Evolutionary conservation across 345 rosid genomes (phyloP).

Genomic region (Eucalyptus sideroxylon): DNA sequence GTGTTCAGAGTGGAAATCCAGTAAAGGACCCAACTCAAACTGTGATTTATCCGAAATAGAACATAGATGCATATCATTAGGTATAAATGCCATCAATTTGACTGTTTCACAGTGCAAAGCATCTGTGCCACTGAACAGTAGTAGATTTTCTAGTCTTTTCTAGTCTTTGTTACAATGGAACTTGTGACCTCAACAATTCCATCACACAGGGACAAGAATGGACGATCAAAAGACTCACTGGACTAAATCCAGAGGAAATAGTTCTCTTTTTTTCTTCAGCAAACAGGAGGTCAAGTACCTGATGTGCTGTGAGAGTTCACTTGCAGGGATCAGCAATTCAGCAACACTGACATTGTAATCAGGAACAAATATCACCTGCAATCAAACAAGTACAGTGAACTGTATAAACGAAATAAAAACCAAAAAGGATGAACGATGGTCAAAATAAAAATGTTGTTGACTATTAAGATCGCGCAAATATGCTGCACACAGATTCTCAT

Average conservation of each 20-base stretch:
- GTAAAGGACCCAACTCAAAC: neutral
- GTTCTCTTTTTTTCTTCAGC: neutral
- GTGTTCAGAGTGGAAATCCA: neutral
- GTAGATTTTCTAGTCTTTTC: neutral
- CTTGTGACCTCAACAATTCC: neutral
- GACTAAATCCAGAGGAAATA: neutral
- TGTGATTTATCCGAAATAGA: neutral
- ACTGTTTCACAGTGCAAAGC: neutral
- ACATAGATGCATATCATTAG: neutral
- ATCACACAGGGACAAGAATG: neutral
- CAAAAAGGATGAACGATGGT: neutral
- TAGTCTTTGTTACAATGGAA: neutral
- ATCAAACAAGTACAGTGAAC: neutral
- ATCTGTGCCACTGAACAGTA: neutral
- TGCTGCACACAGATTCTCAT: neutral
- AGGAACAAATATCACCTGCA: slow-evolving; percentile 40
- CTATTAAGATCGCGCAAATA: neutral
- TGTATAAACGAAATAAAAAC: neutral
- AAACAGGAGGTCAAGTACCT: slow-evolving; percentile 6
- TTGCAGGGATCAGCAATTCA: slow-evolving; percentile 38
- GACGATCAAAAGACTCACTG: neutral
- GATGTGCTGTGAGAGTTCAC: slow-evolving; percentile 46
- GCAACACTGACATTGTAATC: slow-evolving; percentile 47
- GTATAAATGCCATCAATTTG: neutral
- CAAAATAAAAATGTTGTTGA: neutral